These are phyloP conservation scores for Cyclanthera cordifolia DNA, from an alignment of 306 rosid species.

Conservation along the genomic window DNA sequence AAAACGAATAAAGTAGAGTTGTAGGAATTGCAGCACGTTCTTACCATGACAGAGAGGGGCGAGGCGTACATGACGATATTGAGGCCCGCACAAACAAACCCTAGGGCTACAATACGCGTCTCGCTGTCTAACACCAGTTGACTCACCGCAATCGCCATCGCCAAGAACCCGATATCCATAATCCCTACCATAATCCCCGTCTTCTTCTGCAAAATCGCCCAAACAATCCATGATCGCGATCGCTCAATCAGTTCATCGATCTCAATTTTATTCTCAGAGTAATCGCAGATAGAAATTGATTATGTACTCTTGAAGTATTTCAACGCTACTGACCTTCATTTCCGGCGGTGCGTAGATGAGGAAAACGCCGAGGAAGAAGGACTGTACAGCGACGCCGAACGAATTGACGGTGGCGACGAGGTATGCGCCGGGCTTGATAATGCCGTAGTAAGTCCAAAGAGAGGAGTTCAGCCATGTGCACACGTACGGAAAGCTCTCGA, in stretches of 20 bases:
- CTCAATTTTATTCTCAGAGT: no score
- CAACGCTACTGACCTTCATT: not conserved
- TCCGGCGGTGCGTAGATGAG: conserved; percentile 21
- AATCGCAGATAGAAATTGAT: no score
- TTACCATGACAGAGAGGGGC: conserved; percentile 11
- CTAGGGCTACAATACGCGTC: not conserved
- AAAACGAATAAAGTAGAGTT: no score
- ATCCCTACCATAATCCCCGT: conserved; percentile 6
- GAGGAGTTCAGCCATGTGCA: conserved; percentile 46
- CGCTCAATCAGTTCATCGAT: no score
- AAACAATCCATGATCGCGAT: not conserved
- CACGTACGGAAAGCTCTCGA: conserved; percentile 54
- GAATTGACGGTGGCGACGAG: conserved; percentile 56
- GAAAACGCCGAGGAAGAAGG: conserved; percentile 35
- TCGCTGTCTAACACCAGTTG: not conserved
- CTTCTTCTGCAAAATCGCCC: not conserved
- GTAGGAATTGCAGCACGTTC: not conserved
- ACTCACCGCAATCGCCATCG: not conserved
- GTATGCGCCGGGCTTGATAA: conserved; percentile 35
- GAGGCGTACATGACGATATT: conserved; percentile 6
- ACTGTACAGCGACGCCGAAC: conserved; percentile 43
- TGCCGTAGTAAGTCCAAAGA: conserved; percentile 65
- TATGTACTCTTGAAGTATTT: not conserved
- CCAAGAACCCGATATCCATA: not conserved
- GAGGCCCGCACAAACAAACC: conserved; percentile 6